Evolutionary conservation across 352 stramenopile species (phyloP).

Genomic region (Ophiocytium majus): DNA sequence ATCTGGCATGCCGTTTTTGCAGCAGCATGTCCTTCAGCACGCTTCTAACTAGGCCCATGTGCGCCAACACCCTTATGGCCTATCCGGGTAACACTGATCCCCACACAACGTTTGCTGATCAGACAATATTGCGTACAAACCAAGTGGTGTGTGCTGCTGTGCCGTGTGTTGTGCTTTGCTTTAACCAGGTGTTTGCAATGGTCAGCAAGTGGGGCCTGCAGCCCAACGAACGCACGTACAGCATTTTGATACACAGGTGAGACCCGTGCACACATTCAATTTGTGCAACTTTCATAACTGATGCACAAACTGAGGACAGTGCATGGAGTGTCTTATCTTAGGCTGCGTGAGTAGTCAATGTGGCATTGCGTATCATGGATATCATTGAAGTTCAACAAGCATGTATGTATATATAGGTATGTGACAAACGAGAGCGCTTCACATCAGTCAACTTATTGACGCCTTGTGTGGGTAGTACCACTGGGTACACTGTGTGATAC

Average conservation of each 20-base stretch:
- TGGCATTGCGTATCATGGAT: too few relatives aligned
- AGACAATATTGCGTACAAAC: neutral
- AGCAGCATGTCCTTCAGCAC: too few relatives aligned
- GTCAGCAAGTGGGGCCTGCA: slow-evolving; percentile 24
- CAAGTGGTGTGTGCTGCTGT: neutral
- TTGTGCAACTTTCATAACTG: neutral
- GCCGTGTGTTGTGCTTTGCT: neutral
- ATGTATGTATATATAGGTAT: neutral
- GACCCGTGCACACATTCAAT: neutral
- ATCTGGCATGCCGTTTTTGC: neutral
- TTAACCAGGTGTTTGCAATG: slow-evolving; percentile 38
- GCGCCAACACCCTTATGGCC: neutral
- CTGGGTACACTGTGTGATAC: too few relatives aligned
- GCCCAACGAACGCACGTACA: slow-evolving; percentile 55
- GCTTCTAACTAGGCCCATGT: neutral
- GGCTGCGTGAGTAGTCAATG: too few relatives aligned
- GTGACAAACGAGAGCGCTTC: neutral
- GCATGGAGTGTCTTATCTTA: neutral
- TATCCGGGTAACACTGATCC: too few relatives aligned
- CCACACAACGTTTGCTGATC: too few relatives aligned
- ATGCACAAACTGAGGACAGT: neutral
- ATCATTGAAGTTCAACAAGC: neutral
- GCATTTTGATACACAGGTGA: slow-evolving; percentile 48
- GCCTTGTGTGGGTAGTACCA: too few relatives aligned
- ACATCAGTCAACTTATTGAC: neutral